phyloP scores from a whole-genome alignment of 2,329 filamentous ascomycete species.

The Tolypocladium paradoxum region DNA sequence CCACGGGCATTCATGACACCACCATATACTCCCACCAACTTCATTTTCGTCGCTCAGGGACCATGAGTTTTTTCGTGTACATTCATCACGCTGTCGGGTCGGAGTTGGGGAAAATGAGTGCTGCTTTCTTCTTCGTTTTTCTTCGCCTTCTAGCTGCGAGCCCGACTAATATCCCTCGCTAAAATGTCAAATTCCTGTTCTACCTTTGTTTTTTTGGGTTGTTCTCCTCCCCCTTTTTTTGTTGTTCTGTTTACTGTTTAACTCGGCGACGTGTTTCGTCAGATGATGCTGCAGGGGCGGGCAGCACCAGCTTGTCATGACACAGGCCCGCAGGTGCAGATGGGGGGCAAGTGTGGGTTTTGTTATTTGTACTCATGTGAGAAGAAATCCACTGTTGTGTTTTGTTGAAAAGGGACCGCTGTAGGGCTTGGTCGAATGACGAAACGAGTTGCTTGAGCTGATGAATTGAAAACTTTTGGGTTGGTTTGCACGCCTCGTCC shows the following conservation, averaged over 20 bases:
- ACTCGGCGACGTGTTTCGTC: background rate
- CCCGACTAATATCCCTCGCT: background rate
- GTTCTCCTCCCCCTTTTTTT: background rate
- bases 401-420: constrained; percentile 7
- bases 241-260: constrained; percentile 5
- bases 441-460: constrained; percentile 15
- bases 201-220: background rate
- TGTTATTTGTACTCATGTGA: background rate
- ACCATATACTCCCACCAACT: constrained; percentile 16
- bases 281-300: background rate
- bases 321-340: no score
- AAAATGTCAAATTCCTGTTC: background rate
- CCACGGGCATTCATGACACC: constrained; percentile 18
- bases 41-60: constrained; percentile 11
- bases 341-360: background rate
- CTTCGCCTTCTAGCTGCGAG: background rate
- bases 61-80: constrained; percentile 3
- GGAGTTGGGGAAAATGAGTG: constrained; percentile 1
- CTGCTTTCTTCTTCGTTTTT: constrained; percentile 1
- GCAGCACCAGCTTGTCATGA: background rate
- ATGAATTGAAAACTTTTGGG: background rate
- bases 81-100: background rate
- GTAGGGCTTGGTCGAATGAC: constrained; percentile 13
- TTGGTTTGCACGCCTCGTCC: background rate
- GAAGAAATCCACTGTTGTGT: constrained; percentile 1